Evolutionary conservation across 2,329 filamentous ascomycete species (phyloP).

Genomic region (Lachnellula subtilissima): DNA sequence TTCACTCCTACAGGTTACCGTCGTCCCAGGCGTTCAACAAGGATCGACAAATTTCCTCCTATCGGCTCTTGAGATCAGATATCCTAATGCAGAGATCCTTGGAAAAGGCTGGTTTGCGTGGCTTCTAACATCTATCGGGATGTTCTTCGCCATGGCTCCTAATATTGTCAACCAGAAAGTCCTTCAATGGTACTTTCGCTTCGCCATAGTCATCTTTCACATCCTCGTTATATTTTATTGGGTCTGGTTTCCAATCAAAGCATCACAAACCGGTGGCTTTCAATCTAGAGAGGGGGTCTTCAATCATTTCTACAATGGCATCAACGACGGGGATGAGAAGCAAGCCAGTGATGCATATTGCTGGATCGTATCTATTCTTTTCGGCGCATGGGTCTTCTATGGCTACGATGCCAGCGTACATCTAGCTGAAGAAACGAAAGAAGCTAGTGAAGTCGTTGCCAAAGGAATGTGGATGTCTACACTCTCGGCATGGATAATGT

Average conservation of each 20-base stretch:
- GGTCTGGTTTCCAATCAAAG: constrained; percentile 37
- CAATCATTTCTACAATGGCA: constrained; percentile 36
- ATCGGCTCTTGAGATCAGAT: constrained; percentile 36
- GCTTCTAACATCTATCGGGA: constrained; percentile 34
- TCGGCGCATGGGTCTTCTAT: constrained; percentile 35
- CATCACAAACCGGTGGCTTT: constrained; percentile 29
- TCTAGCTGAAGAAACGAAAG: constrained; percentile 36
- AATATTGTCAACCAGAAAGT: constrained; percentile 34
- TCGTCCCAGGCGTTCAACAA: constrained; percentile 38
- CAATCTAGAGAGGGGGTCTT: constrained; percentile 33
- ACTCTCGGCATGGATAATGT: constrained; percentile 34
- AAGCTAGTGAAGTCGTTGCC: constrained; percentile 34
- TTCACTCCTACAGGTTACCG: constrained; percentile 15
- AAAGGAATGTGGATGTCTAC: constrained; percentile 38
- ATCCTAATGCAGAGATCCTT: constrained; percentile 32
- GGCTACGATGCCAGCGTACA: constrained; percentile 36
- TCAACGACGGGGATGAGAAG: constrained; percentile 32
- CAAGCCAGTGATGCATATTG: constrained; percentile 35
- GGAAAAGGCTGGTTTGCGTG: constrained; percentile 36
- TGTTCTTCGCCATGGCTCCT: constrained; percentile 35
- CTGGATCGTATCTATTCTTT: constrained; percentile 35
- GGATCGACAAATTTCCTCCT: constrained; percentile 38
- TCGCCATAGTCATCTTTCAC: constrained; percentile 35
- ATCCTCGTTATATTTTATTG: constrained; percentile 34
- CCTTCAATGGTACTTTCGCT: constrained; percentile 35